Evolutionary conservation across 306 rosid genomes (phyloP).

Genomic region (Dryas octopetala): DNA sequence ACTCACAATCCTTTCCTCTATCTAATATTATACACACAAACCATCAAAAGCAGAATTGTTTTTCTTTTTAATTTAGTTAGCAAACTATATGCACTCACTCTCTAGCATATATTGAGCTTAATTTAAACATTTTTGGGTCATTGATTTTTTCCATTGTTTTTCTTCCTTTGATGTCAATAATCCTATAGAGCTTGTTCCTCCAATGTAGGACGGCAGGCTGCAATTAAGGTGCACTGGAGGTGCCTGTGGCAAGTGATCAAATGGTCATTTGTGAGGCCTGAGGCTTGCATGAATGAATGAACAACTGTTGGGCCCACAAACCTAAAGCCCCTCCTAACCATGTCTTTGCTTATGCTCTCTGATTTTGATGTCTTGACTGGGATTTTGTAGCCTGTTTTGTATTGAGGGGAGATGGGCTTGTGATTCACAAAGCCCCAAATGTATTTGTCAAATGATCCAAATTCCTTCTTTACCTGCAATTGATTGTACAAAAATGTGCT

Average conservation of each 20-base stretch:
- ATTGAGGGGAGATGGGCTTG: constrained; percentile 75
- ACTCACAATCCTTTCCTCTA: not conserved
- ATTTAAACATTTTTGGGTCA: constrained; percentile 28
- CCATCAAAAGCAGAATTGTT: constrained; percentile 13
- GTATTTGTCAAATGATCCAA: constrained; percentile 82
- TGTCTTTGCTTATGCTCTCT: constrained; percentile 91
- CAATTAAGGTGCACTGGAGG: constrained; percentile 63
- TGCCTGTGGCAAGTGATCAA: constrained; percentile 81
- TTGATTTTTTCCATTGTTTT: constrained; percentile 15
- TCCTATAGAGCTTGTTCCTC: constrained; percentile 35
- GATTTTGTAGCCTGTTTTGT: constrained; percentile 82
- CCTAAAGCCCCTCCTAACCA: constrained; percentile 88
- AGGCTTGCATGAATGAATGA: constrained; percentile 92
- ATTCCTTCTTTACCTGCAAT: constrained; percentile 66
- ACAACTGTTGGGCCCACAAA: constrained; percentile 96
- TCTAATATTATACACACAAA: constrained; percentile 29
- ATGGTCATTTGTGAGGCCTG: constrained; percentile 94
- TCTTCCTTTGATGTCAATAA: constrained; percentile 20
- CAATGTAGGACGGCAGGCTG: constrained; percentile 28
- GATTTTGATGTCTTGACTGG: constrained; percentile 99
- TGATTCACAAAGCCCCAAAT: constrained; percentile 91
- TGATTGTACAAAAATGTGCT: too few species aligned
- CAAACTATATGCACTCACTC: constrained; percentile 45
- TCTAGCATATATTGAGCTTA: constrained; percentile 13
- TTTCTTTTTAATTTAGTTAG: constrained; percentile 41